Percentiles rank a stretch among this genome's conserved stretches.
These are phyloP conservation scores for Apophysomyces ossiformis DNA, from an alignment of 371 early-diverging fungal species.

Conservation along the genomic window DNA sequence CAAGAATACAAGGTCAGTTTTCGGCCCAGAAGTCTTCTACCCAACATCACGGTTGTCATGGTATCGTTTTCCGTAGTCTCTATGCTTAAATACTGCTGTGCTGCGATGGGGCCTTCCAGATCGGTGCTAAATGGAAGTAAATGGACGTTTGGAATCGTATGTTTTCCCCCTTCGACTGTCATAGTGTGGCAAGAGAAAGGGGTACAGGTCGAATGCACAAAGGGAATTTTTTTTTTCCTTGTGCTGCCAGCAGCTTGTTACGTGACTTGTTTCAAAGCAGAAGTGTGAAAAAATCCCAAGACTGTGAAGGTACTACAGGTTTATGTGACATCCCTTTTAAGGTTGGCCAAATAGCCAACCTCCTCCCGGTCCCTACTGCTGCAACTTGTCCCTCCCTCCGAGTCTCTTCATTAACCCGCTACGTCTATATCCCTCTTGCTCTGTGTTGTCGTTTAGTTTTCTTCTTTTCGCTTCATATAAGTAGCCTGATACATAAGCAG, in stretches of 20 bases:
- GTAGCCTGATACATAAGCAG: too few relatives aligned
- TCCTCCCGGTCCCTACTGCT: too few relatives aligned
- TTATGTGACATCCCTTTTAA: too few relatives aligned
- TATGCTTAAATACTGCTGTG: conserved; percentile 16
- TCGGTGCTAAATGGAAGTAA: conserved; percentile 20
- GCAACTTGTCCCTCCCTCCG: too few relatives aligned
- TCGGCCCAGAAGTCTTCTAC: conserved; percentile 17
- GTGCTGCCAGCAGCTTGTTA: background rate
- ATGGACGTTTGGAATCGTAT: background rate
- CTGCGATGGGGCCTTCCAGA: conserved; percentile 17
- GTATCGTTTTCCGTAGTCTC: background rate
- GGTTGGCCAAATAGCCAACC: too few relatives aligned
- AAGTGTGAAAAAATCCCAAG: too few relatives aligned
- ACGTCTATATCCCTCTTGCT: too few relatives aligned
- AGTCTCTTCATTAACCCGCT: too few relatives aligned
- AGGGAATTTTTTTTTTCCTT: background rate
- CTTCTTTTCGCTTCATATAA: too few relatives aligned
- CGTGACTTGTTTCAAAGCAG: too few relatives aligned
- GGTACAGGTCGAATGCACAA: background rate
- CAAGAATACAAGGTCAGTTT: conserved; percentile 3
- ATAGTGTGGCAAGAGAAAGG: background rate
- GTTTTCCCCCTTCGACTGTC: background rate
- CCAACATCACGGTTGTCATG: conserved; percentile 14
- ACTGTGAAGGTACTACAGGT: too few relatives aligned
- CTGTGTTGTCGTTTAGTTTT: too few relatives aligned